Evolutionary conservation across 768 basidiomycete species (phyloP).

Genomic region (Coprinopsis sp.): DNA sequence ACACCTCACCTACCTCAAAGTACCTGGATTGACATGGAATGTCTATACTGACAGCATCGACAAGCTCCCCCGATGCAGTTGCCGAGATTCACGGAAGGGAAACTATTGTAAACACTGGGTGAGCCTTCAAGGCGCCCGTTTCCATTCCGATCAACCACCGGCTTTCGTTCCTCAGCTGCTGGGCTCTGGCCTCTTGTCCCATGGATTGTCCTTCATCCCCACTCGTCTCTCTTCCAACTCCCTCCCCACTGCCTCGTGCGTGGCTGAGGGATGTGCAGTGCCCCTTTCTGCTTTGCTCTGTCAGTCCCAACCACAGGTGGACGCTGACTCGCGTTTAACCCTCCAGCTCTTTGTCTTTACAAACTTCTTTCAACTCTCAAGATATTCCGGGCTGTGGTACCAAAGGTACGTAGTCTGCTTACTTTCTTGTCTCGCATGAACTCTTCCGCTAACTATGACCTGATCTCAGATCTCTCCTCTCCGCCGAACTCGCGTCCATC

Average conservation of each 20-base stretch:
- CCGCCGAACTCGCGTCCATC: conserved; percentile 59
- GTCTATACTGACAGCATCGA: conserved; percentile 71
- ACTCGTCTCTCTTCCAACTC: too few species aligned
- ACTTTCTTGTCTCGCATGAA: neutral
- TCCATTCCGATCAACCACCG: neutral
- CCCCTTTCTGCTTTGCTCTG: too few species aligned
- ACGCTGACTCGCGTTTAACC: too few species aligned
- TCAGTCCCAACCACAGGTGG: too few species aligned
- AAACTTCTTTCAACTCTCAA: conserved; percentile 68
- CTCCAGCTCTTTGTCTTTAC: conserved; percentile 65
- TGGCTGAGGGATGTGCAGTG: too few species aligned
- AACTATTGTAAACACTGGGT: conserved; percentile 85
- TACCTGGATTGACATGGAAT: conserved; percentile 80
- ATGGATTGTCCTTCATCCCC: too few species aligned
- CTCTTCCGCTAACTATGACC: neutral
- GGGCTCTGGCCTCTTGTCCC: too few species aligned
- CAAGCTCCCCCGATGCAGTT: conserved; percentile 59
- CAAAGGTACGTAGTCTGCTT: conserved; percentile 49
- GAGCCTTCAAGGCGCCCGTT: conserved; percentile 18
- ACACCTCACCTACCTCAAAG: too few species aligned
- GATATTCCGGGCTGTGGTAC: conserved; percentile 56
- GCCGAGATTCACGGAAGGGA: conserved; percentile 70
- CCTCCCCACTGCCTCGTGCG: too few species aligned
- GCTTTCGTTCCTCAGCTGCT: too few species aligned
- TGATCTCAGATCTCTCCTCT: conserved; percentile 53